These are phyloP conservation scores for Pseudopithomyces chartarum DNA, from an alignment of 2,329 filamentous ascomycete genomes.

Conservation along the genomic window DNA sequence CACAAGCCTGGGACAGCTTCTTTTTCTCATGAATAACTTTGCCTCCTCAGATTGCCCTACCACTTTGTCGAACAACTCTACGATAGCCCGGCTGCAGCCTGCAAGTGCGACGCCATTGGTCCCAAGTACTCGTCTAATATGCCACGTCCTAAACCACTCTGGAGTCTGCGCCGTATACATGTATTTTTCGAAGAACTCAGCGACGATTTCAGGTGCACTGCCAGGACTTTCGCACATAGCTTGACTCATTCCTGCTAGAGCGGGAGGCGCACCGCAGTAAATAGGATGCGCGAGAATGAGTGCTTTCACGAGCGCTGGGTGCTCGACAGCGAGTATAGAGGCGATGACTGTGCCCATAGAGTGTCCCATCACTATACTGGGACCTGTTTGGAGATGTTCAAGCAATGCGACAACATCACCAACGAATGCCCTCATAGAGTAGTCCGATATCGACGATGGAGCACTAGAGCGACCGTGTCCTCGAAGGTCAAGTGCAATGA, in stretches of 20 bases:
- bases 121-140: conserved; percentile 12
- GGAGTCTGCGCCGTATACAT: conserved; percentile 18
- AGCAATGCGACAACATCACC: conserved; percentile 19
- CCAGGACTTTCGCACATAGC: conserved; percentile 5
- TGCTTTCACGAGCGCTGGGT: conserved; percentile 15
- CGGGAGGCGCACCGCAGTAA: conserved; percentile 15
- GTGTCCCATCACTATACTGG: conserved; percentile 16
- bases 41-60: conserved; percentile 15
- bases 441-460: conserved; percentile 6
- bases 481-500: conserved; percentile 25
- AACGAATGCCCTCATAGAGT: conserved; percentile 12
- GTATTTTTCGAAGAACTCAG: conserved; percentile 8
- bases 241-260: conserved; percentile 9
- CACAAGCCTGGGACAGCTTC: conserved; percentile 15
- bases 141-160: conserved; percentile 18
- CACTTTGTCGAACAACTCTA: conserved; percentile 13
- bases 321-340: conserved; percentile 14
- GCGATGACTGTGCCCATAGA: conserved; percentile 20
- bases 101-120: conserved; percentile 8
- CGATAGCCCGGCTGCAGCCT: conserved; percentile 13
- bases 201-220: not conserved
- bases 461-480: conserved; percentile 24
- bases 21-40: conserved; percentile 18
- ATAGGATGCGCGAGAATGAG: conserved; percentile 23
- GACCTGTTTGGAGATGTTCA: conserved; percentile 6